Evolutionary conservation across 192 early-diverging fungal species (phyloP).

Genomic region (Podila clonocystis): DNA sequence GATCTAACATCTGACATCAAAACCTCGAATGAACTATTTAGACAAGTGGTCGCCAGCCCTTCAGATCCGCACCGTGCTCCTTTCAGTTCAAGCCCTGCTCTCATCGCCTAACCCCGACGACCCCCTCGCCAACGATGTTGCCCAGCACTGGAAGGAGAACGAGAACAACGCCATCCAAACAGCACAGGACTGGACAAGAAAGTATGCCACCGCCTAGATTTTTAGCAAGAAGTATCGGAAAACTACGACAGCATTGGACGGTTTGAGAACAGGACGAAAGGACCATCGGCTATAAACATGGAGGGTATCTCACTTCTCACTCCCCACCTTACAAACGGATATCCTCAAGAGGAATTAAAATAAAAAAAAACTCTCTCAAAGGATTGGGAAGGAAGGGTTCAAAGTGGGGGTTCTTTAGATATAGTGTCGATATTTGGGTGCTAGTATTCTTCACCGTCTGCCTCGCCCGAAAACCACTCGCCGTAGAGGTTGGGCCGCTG

Average conservation of each 20-base stretch:
- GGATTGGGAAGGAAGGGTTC: neutral
- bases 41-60: slow-evolving; percentile 99
- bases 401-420: no score
- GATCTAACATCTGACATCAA: neutral
- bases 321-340: neutral
- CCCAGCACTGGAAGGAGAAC: slow-evolving; percentile 99
- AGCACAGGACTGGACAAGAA: slow-evolving; percentile 57
- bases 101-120: slow-evolving; percentile 99
- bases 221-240: neutral
- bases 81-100: slow-evolving; percentile 96
- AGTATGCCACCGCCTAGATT: slow-evolving; percentile 46
- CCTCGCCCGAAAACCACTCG: slow-evolving; percentile 29
- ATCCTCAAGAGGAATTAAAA: neutral
- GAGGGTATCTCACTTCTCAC: no score
- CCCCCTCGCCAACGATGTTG: slow-evolving; percentile 97
- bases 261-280: neutral
- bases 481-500: slow-evolving; percentile 42
- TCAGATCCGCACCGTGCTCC: slow-evolving; percentile 97
- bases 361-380: neutral
- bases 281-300: no score
- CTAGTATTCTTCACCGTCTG: neutral
- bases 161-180: slow-evolving; percentile 85
- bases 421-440: neutral
- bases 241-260: neutral
- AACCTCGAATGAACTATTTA: slow-evolving; percentile 24